Conservation (phyloP, 2,329 filamentous ascomycete species). For the Triangularia verruculosa region DNA sequence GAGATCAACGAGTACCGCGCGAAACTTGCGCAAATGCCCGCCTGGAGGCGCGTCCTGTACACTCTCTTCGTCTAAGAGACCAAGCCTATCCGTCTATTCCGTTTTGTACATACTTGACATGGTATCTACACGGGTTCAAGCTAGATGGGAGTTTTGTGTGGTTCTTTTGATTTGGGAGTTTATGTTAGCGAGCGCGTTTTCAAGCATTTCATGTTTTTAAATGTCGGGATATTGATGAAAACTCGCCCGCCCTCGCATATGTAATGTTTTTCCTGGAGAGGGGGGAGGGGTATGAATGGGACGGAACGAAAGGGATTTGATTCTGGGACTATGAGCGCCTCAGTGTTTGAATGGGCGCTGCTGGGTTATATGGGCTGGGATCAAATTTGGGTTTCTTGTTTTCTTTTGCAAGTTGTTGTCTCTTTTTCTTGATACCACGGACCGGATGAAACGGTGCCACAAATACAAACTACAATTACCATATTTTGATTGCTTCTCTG, state of each 20-base stretch:
- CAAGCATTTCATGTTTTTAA: not conserved
- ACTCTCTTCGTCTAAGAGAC: slow-evolving; percentile 35
- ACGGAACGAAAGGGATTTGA: not conserved
- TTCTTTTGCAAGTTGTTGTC: not conserved
- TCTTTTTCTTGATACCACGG: not conserved
- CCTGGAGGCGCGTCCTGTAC: slow-evolving; percentile 45
- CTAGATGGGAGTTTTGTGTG: not conserved
- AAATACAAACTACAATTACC: not conserved
- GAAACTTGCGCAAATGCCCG: slow-evolving; percentile 48
- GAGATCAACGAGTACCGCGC: slow-evolving; percentile 55
- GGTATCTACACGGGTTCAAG: not conserved
- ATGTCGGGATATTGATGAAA: not conserved
- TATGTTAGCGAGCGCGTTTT: not conserved
- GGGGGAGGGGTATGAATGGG: not conserved
- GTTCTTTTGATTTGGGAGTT: not conserved
- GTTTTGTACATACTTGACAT: not conserved
- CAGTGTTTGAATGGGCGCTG: not conserved
- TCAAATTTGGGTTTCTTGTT: not conserved
- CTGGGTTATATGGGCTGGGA: not conserved
- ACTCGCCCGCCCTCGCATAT: not conserved
- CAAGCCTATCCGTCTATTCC: not conserved
- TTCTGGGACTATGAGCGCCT: not conserved
- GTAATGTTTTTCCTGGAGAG: not conserved
- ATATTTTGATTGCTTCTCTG: not conserved
- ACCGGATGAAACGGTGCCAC: not conserved